Evolutionary conservation across 2,329 filamentous ascomycete species (phyloP).

Genomic region (Colletotrichum sp.): DNA sequence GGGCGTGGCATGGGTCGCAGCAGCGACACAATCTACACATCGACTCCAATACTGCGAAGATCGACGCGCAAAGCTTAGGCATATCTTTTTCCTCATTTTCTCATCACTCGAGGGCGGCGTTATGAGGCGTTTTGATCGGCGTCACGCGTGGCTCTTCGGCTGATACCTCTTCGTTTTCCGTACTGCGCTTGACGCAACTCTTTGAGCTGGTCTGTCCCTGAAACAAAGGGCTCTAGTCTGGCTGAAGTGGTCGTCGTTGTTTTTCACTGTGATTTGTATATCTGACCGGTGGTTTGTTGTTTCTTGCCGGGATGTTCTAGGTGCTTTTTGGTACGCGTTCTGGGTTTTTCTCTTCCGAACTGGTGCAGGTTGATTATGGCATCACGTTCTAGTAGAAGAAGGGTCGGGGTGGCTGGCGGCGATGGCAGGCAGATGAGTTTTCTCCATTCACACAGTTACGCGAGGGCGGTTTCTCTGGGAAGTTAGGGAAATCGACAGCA

Average conservation of each 20-base stretch:
- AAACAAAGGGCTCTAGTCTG: neutral
- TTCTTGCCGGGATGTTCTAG: neutral
- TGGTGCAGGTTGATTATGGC: neutral
- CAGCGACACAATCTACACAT: neutral
- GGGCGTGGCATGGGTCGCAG: neutral
- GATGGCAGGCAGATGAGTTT: neutral
- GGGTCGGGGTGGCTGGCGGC: neutral
- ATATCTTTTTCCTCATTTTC: neutral
- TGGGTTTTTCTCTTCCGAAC: neutral
- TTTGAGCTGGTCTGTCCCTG: neutral
- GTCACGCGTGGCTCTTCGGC: constrained; percentile 15
- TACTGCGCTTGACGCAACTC: neutral
- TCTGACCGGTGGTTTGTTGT: neutral
- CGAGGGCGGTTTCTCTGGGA: neutral
- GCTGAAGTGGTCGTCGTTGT: neutral
- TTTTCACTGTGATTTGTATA: neutral
- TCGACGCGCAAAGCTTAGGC: neutral
- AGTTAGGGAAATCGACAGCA: neutral
- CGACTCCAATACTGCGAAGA: neutral
- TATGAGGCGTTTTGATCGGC: constrained; percentile 19
- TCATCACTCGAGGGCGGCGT: constrained; percentile 20
- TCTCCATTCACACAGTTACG: neutral
- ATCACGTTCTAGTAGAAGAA: neutral
- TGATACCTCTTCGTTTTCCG: constrained; percentile 17
- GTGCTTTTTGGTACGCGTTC: neutral